Base-by-base conservation (phyloP, 139 green algal genomes). In the Chlamydomonas asymmetrica region DNA sequence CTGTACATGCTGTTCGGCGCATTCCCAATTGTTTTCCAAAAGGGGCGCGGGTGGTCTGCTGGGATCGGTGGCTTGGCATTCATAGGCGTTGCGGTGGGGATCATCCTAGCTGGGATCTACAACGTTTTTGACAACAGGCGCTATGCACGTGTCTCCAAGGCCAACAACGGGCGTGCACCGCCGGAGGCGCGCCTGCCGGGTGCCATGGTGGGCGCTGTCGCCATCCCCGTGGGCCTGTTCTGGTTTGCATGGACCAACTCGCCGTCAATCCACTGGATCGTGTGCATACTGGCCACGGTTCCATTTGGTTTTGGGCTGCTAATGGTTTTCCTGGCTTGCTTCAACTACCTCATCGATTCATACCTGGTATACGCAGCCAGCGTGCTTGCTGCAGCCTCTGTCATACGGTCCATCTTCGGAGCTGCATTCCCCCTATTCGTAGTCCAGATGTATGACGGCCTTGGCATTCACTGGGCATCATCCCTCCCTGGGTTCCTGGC, bases 221-320 rank as follows among this genome's bases (percentile, higher is more conserved):
- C 68, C 13, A 66, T 75, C 39, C 54, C 54, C 68, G 7, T 66
- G 1, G 68, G 68, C 18, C 68, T 75, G 8, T 75, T 75, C 68
- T 60, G 56, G 68, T 75, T 75, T 16, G 68, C 68, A 34, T 75
- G 45, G 31, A 75, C 52, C 68, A 75, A 75, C 54, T 34, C 7
- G 10, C 68, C 54, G 4, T 56, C 37, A 3, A n/a, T 65, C n/a
- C 50, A 31, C 50, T 75, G 68, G 68, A 66, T 75, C 29, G 54
- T 75, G 6, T 59, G 68, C 37, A 29, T 45, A n/a, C 5, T 43
- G 13, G 68, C 38, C 38, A 75, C 68, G 1, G 54, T 66, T 4
- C 68, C 68, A 18, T 75, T 75, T n/a, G 68, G 68, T 27, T 75
- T 75, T 38, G 68, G 68, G 54, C 31, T 75, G 68, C 38, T 75